Base-by-base conservation (phyloP, 2,329 filamentous ascomycete genomes). In the Penicillium fuscoglaucum region DNA sequence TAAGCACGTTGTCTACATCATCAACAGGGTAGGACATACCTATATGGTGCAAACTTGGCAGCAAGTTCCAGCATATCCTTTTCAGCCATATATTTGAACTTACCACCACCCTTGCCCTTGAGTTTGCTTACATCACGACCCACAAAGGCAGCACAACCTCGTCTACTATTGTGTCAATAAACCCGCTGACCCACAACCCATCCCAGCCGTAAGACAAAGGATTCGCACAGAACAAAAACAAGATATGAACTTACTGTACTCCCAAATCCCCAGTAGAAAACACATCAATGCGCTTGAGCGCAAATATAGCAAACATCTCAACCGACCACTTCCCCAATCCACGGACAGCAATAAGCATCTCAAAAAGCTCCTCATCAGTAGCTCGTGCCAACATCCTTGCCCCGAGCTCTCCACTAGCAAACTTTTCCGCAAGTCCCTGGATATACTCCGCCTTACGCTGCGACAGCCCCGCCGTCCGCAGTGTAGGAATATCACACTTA, bases 21-120 rank as follows among this genome's bases (percentile, higher is more conserved):
- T 28, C 29, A 15, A 21, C 26, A 35, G 29, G 15, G 28, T 15
- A 28, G 24, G 4, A 58, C 78, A 69, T 75, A 86, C 84, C 86
- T 82, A 76, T 96, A 98, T 4, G 93, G 95, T 58, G 84, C 83
- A 74, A 96, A 99, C 70, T 82, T 86, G 57, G 88, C 89, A 13
- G 91, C 87, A 63, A 91, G 82, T 64, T 92, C 90, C 60, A 89
- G 73, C 95, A 99, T 98, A 60, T 98, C 95, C 72, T 87, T 84
- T 78, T 98, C 95, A 37, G 83, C 84, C 92, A 98, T 96, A 74
- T 98, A 99, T 80, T 98, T 98, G 89, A 92, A 98, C 79, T 98
- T 98, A 45, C 90, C 90, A 33, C 88, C 88, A 28, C 87, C 87
- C 63, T 86, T 90, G 37, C 79, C 80, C 78, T 96, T 97, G 59